These are phyloP conservation scores for Sugiyamaella grinbergsii DNA, from an alignment of 1,139 yeast genomes.

Conservation along the genomic window DNA sequence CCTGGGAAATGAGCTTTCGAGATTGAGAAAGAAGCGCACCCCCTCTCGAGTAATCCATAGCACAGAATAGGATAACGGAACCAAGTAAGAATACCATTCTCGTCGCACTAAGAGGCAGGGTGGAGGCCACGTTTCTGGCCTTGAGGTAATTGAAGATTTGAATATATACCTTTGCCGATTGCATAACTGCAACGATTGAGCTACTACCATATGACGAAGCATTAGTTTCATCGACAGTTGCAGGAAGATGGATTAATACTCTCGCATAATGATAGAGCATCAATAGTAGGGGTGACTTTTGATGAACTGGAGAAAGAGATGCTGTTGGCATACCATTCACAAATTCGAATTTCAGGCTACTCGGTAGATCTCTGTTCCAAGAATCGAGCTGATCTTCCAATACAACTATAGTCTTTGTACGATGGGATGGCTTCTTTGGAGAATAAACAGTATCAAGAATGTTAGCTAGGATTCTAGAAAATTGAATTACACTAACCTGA, in stretches of 20 bases:
- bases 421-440: constrained; percentile 47
- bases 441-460: constrained; percentile 63
- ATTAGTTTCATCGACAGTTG: constrained; percentile 48
- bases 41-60: constrained; percentile 79
- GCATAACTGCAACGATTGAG: constrained; percentile 70
- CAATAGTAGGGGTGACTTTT: constrained; percentile 61
- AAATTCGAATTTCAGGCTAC: constrained; percentile 62
- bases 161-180: constrained; percentile 67
- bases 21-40: constrained; percentile 77
- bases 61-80: constrained; percentile 72
- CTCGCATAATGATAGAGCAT: constrained; percentile 78
- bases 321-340: constrained; percentile 60
- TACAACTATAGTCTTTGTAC: constrained; percentile 46
- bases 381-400: constrained; percentile 71
- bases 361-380: constrained; percentile 76
- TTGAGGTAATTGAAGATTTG: constrained; percentile 58
- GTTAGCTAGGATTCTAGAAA: constrained; percentile 70
- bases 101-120: constrained; percentile 72
- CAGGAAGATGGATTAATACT: constrained; percentile 76
- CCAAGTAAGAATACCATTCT: constrained; percentile 69
- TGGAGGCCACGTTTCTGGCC: constrained; percentile 46
- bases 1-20: constrained; percentile 45
- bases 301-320: constrained; percentile 45
- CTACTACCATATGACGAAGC: constrained; percentile 47
- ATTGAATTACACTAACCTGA: constrained; percentile 50